Conservation (phyloP, 306 rosid genomes). For the Clitoria ternatea region DNA sequence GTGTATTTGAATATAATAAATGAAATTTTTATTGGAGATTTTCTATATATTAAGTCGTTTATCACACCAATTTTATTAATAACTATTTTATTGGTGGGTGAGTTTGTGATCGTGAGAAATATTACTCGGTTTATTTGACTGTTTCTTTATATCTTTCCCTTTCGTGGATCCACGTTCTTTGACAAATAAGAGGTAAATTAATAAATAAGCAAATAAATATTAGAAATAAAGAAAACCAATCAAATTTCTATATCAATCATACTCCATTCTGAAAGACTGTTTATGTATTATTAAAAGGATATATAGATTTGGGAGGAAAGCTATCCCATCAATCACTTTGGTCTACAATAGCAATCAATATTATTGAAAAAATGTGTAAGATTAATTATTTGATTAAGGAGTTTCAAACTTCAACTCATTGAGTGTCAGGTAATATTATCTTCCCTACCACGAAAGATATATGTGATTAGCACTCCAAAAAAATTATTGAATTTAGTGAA, state of each 20-base stretch:
- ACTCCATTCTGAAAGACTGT: not conserved
- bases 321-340: not conserved
- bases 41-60: too few relatives aligned
- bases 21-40: too few relatives aligned
- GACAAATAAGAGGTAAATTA: not conserved
- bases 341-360: not conserved
- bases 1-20: too few relatives aligned
- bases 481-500: too few relatives aligned
- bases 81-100: not conserved
- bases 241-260: not conserved
- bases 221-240: not conserved
- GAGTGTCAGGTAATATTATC: too few relatives aligned
- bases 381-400: not conserved
- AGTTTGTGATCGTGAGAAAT: not conserved
- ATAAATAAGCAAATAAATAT: not conserved
- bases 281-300: not conserved
- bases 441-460: too few relatives aligned
- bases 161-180: not conserved
- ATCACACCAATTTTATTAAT: too few relatives aligned
- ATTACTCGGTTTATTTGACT: not conserved
- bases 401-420: too few relatives aligned
- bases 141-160: not conserved
- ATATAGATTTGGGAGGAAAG: not conserved
- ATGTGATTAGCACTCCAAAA: too few relatives aligned
- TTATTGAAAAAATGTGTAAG: not conserved